A percentile compares a stretch with the other conserved stretches of the same genome.
Conservation (phyloP, 495 filamentous ascomycete species). For the Trichoderma virens region DNA sequence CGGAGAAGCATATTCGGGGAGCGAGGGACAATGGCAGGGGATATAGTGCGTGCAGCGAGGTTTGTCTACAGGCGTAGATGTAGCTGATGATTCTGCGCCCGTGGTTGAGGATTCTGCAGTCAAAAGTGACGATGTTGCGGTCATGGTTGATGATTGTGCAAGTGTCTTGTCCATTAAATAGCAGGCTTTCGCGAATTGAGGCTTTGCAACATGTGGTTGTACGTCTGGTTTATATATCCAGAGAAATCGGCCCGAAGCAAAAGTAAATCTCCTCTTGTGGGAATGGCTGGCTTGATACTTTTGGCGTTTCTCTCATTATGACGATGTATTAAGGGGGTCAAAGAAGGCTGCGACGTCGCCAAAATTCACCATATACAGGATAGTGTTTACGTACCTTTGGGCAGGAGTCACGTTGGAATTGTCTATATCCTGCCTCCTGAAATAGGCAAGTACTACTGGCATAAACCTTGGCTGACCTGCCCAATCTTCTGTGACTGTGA, state of each 20-base stretch:
- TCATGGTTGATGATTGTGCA: background rate
- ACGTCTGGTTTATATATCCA: slow-evolving; percentile 5
- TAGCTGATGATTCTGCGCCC: background rate
- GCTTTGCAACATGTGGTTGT: background rate
- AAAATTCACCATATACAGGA: slow-evolving; percentile 1
- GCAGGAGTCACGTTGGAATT: background rate
- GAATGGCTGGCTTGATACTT: slow-evolving; percentile 2
- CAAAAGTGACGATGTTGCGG: slow-evolving; percentile 2
- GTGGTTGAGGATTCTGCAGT: background rate
- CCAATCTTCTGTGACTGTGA: background rate
- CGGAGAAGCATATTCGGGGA: slow-evolving; percentile 3
- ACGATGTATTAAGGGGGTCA: background rate
- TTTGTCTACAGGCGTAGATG: slow-evolving; percentile 7
- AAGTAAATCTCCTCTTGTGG: background rate
- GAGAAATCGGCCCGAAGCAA: slow-evolving; percentile 5
- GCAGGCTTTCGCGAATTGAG: background rate
- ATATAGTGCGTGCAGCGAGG: slow-evolving; percentile 6
- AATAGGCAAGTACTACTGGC: slow-evolving; percentile 2
- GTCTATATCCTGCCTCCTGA: slow-evolving; percentile 3
- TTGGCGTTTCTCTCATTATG: slow-evolving; percentile 6
- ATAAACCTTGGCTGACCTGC: slow-evolving; percentile 3
- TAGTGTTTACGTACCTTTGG: background rate
- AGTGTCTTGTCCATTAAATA: background rate
- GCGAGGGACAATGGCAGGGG: slow-evolving; percentile 6
- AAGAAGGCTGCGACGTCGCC: slow-evolving; percentile 1